Evolutionary conservation across 176 grass and related monocot genomes (phyloP).

Genomic region (Rhipidocladum racemiflorum): DNA sequence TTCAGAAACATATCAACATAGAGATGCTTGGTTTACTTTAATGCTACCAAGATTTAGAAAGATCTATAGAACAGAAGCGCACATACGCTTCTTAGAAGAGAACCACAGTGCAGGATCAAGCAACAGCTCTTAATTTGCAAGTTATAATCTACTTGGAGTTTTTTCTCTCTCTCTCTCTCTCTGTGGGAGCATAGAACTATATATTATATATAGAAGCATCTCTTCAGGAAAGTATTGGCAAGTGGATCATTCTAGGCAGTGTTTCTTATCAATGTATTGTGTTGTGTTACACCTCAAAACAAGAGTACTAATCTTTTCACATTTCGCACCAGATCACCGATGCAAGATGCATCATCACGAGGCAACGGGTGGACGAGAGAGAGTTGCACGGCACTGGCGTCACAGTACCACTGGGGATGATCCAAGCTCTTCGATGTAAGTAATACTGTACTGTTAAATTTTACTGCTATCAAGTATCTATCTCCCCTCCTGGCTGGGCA

Average conservation of each 20-base stretch:
- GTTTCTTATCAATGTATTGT: neutral
- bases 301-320: neutral
- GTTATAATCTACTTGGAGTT: neutral
- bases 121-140: neutral
- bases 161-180: too few relatives aligned
- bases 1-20: neutral
- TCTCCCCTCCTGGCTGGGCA: neutral
- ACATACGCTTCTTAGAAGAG: neutral
- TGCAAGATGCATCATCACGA: neutral
- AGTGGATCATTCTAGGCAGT: neutral
- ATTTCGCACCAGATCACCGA: neutral
- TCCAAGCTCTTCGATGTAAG: neutral
- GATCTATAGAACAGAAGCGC: neutral
- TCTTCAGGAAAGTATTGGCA: neutral
- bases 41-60: neutral
- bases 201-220: neutral
- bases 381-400: neutral
- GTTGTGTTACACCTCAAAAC: neutral
- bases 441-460: neutral
- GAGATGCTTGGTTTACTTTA: neutral
- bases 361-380: neutral
- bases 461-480: neutral
- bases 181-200: neutral
- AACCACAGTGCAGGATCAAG: neutral
- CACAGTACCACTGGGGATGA: neutral